Evolutionary conservation across 2,329 filamentous ascomycete genomes (phyloP).

Genomic region (Ceratocystis diversiconidia): DNA sequence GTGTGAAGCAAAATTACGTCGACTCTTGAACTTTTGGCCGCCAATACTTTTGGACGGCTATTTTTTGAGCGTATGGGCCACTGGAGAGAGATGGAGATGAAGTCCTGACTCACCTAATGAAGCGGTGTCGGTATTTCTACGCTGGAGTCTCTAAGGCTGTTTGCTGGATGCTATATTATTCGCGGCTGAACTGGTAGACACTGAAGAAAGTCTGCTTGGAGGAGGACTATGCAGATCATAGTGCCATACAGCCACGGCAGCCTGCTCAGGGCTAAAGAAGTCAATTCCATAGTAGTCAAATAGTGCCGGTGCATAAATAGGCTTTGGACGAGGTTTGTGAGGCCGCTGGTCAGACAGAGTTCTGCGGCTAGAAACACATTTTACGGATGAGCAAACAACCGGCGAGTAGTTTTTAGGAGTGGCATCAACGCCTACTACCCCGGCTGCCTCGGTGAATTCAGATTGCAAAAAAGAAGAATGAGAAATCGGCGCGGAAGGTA

Average conservation of each 20-base stretch:
- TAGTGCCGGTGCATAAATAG: constrained; percentile 12
- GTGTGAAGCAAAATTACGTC: background rate
- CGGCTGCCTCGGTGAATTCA: background rate
- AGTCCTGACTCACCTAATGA: background rate
- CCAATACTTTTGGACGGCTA: background rate
- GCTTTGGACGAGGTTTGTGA: background rate
- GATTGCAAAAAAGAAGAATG: background rate
- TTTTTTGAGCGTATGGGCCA: background rate
- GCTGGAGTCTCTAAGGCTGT: background rate
- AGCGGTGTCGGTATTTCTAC: background rate
- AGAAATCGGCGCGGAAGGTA: background rate
- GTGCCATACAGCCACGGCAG: constrained; percentile 4
- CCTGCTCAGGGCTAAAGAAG: constrained; percentile 16
- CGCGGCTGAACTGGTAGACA: background rate
- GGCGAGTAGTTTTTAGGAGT: background rate
- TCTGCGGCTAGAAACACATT: background rate
- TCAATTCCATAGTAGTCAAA: constrained; percentile 10
- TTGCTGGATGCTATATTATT: no score
- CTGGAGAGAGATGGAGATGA: background rate
- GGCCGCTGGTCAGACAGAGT: background rate
- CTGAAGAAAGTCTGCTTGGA: background rate
- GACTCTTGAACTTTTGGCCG: background rate
- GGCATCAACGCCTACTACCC: background rate
- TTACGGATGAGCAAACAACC: background rate
- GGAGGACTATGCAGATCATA: constrained; percentile 1